Evolutionary conservation across 2,329 filamentous ascomycete species (phyloP), one percentile per base, ranked within the genome.

Genomic region (Colletotrichum eremochloae): DNA sequence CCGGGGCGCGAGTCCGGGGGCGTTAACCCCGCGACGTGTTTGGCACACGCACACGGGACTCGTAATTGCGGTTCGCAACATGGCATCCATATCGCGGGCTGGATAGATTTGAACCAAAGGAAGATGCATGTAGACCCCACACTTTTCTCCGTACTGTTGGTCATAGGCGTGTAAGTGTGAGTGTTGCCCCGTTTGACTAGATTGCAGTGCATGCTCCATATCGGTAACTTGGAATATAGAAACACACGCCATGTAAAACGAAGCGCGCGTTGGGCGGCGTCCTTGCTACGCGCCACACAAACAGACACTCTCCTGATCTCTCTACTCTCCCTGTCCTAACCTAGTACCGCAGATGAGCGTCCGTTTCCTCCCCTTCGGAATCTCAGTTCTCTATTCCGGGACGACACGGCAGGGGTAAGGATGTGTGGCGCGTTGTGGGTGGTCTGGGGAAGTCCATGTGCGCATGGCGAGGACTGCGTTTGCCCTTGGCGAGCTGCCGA

Each of bases 1-100:
- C 60, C 60, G 67, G 67, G 67, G 60, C 57, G 57, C 24, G 5
- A 53, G 31, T 53, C 50, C 50, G 50, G 50, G 50, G 50, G 24
- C 24, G 50, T 14, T 8, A 44, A 12, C 31, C 57, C 57, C 57
- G 57, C 57, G 8, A 46, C 24, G 24, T 46, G 12, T 33, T 44
- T 60, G 40, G 24, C 44, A 24, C 38, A n/a, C 33, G 33, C 33
- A 29, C 38, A 46, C n/a, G 9, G 56, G 55, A 24, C 5, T 40
- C 2, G 36, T 18, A 3, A 11, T 18, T 20, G 3, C 15, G 6
- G 14, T 9, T 18, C 52, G 11, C 7, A 20, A 14, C 15, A 9
- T 55, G 52, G 24, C 46, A 4, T 50, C 14, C n/a, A 40, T 8
- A 9, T 40, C 24, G 24, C 24, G 1, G 24, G 24, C 24, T 24